Percentiles rank a stretch among this genome's conserved stretches.
phyloP scores from a whole-genome alignment of 441 rosid genomes.

The Raphanus hybrid region DNA sequence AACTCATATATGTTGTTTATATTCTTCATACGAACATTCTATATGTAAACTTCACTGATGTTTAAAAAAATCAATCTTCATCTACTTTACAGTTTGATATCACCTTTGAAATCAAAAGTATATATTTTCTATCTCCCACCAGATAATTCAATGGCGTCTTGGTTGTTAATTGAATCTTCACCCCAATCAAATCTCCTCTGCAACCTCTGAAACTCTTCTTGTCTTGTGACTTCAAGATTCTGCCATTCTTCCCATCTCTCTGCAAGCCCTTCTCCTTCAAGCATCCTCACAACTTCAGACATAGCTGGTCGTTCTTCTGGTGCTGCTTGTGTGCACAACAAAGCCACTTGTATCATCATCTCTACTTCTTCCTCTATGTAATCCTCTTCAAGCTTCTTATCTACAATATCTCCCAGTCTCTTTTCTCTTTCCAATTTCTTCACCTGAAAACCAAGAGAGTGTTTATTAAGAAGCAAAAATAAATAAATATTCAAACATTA shows the following conservation, averaged over 20 bases:
- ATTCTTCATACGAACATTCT: constrained; percentile 23
- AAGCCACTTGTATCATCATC: constrained; percentile 87
- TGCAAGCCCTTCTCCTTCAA: constrained; percentile 96
- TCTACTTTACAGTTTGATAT: constrained; percentile 21
- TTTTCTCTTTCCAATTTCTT: constrained; percentile 92
- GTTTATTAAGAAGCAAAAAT: neutral
- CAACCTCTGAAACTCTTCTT: constrained; percentile 84
- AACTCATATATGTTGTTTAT: constrained; percentile 30
- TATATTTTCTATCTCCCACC: constrained; percentile 70
- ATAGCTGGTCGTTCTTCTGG: constrained; percentile 88
- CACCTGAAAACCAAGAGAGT: constrained; percentile 53
- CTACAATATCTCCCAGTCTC: constrained; percentile 76
- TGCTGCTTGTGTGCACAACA: constrained; percentile 82
- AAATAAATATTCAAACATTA: neutral
- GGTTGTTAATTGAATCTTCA: constrained; percentile 80
- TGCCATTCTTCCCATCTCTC: constrained; percentile 99
- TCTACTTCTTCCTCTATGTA: constrained; percentile 69
- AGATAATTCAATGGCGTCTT: constrained; percentile 85
- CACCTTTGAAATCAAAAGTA: constrained; percentile 10
- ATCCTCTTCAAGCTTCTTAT: constrained; percentile 59
- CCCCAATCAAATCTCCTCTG: constrained; percentile 91
- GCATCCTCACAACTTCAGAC: constrained; percentile 96
- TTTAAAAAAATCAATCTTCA: constrained; percentile 5
- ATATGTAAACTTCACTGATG: neutral
- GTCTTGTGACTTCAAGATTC: constrained; percentile 80